Percentiles rank a stretch among this genome's conserved stretches.
Conservation (phyloP, 148 eudicot genomes). For the Mesembryanthemum crystallinum region DNA sequence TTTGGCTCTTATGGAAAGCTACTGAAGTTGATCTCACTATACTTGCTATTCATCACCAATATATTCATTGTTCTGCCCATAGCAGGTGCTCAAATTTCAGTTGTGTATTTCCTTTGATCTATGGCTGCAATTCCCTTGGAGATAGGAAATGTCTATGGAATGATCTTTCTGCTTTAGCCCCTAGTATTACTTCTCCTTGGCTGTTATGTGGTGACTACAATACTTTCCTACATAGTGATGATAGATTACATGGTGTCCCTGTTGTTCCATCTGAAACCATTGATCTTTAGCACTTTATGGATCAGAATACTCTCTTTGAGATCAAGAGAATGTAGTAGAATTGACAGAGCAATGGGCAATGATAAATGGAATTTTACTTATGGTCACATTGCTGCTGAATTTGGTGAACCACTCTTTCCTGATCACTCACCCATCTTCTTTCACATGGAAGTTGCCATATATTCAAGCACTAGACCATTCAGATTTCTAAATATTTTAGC, state of each 20-base stretch:
- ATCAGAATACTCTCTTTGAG: neutral
- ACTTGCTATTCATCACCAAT: neutral
- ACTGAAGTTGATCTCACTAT: neutral
- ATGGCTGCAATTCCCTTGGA: neutral
- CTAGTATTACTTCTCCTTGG: neutral
- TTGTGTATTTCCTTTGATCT: neutral
- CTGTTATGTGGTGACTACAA: neutral
- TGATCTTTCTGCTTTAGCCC: too few relatives aligned
- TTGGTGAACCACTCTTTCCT: neutral
- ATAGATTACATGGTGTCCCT: neutral
- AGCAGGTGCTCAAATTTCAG: neutral
- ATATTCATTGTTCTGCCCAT: neutral
- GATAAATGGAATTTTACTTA: neutral
- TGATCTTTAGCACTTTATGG: neutral
- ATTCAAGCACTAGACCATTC: neutral
- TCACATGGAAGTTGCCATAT: neutral
- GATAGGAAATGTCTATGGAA: neutral
- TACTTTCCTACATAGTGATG: neutral
- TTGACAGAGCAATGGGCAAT: neutral
- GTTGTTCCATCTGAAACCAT: neutral
- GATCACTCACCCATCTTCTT: neutral
- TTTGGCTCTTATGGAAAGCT: neutral
- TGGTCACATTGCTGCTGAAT: neutral
- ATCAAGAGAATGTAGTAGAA: neutral
- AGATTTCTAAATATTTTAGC: neutral